Base-by-base conservation (phyloP, 306 rosid species). In the Urtica urens region DNA sequence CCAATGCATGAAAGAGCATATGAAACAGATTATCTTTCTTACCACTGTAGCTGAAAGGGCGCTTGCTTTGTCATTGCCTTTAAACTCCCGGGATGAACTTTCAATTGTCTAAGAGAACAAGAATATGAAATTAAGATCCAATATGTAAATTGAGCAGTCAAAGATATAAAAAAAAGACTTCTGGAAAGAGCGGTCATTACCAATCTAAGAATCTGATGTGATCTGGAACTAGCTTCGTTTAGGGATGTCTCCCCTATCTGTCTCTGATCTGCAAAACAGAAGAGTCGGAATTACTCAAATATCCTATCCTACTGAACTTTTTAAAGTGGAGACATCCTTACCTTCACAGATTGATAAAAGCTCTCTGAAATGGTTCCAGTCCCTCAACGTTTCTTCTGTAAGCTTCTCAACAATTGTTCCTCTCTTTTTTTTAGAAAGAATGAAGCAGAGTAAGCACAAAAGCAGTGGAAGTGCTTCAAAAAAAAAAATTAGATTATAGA, bases 151-250 rank as follows among this genome's bases (percentile, higher is more conserved):
- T n/a, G n/a, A n/a, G n/a, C n/a, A n/a, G n/a, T n/a, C n/a, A n/a
- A n/a, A n/a, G n/a, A n/a, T n/a, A n/a, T n/a, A n/a, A n/a, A n/a
- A n/a, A n/a, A n/a, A n/a, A n/a, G n/a, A n/a, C n/a, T n/a, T 35
- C n/a, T 35, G 11, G n/a, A 35, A 31, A 13, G 1, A 31, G 13
- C 37, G 2, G 40, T 35, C 47, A 59, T 31, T 79, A 85, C 99
- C 93, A 92, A 60, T 84, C 93, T 75, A 46, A 92, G 86, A 73
- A 92, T 92, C 76, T 86, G 96, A 86, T 92, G 99, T 51, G 99
- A 92, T 76, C 96, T 80, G 59, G 99, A 92, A 81, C 99, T 92
- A 55, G 93, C 86, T 78, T 85, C 96, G 70, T 92, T 92, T 69
- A 92, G 48, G 44, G 95, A 59, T 58, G 99, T 92, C 73, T 92